Conservation (phyloP, 352 stramenopile genomes). For the Globisporangium cystogenes region DNA sequence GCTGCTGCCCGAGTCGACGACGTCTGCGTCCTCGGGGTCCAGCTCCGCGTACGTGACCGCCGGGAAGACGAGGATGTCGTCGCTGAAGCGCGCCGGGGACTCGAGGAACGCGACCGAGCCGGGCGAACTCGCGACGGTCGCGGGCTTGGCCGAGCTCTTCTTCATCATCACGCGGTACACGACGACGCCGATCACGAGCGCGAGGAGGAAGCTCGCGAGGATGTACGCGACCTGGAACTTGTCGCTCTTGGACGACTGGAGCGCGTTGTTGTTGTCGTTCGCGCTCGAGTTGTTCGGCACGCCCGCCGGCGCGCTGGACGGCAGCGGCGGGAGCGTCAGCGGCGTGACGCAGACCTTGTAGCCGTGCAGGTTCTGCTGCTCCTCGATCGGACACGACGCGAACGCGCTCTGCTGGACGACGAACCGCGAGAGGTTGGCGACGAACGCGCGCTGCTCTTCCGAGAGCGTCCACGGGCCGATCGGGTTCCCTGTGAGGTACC, state of each 20-base stretch:
- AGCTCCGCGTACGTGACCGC: not conserved
- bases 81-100: conserved; percentile 7
- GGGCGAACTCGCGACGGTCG: conserved; percentile 1
- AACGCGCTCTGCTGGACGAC: conserved; percentile 35
- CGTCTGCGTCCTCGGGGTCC: not conserved
- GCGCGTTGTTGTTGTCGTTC: not conserved
- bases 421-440: conserved; percentile 23
- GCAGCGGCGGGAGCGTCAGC: not conserved
- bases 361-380: conserved; percentile 20
- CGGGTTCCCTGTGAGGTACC: conserved; percentile 26
- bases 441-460: conserved; percentile 20
- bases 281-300: conserved; percentile 6
- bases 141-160: not conserved
- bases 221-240: conserved; percentile 28
- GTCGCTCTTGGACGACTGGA: not conserved
- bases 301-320: not conserved
- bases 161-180: conserved; percentile 10
- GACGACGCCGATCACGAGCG: conserved; percentile 19
- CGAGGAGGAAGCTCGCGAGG: conserved; percentile 28
- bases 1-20: conserved; percentile 3
- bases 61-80: conserved; percentile 5
- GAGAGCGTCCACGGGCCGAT: conserved; percentile 24
- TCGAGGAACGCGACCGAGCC: conserved; percentile 12
- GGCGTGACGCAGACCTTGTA: conserved; percentile 23
- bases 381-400: conserved; percentile 23